phyloP scores from a whole-genome alignment of 148 eudicot genomes.

The Cornus suecica region DNA sequence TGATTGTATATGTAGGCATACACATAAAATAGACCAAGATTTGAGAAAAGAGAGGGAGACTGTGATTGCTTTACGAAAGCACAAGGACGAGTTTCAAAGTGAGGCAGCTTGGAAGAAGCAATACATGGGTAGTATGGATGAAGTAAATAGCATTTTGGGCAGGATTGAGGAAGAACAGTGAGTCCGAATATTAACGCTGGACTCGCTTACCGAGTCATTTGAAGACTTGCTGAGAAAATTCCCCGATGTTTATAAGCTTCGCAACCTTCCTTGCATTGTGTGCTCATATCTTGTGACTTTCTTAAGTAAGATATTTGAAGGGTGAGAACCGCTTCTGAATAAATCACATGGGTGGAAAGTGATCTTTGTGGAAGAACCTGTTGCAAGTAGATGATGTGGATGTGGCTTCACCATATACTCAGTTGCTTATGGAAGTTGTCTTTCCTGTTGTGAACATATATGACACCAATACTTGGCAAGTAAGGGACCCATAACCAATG shows the following conservation, averaged over 20 bases:
- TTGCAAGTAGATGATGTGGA: conserved; percentile 63
- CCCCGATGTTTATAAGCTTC: conserved; percentile 63
- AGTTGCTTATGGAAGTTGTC: conserved; percentile 75
- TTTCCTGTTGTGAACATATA: conserved; percentile 88
- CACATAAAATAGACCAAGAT: conserved; percentile 65
- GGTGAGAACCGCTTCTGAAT: conserved; percentile 83
- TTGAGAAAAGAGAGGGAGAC: conserved; percentile 81
- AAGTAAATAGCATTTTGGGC: too few species aligned
- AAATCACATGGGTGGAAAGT: conserved; percentile 60
- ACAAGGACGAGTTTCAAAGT: conserved; percentile 64
- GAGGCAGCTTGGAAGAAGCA: conserved; percentile 55
- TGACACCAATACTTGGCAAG: conserved; percentile 82
- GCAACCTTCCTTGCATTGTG: conserved; percentile 68
- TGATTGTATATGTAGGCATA: too few species aligned
- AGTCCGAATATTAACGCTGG: conserved; percentile 56
- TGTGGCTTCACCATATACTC: conserved; percentile 52
- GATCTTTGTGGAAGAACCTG: conserved; percentile 61
- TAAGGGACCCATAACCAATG: conserved; percentile 89
- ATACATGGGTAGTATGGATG: too few species aligned
- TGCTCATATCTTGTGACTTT: conserved; percentile 70
- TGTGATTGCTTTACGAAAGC: conserved; percentile 58
- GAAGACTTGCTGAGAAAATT: conserved; percentile 48
- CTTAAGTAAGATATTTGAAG: conserved; percentile 72
- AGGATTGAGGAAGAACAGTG: conserved; percentile 38
- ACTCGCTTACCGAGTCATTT: too few species aligned